Base-by-base conservation (phyloP, 2,329 filamentous ascomycete genomes). In the Arthrobotrys sphaeroides region DNA sequence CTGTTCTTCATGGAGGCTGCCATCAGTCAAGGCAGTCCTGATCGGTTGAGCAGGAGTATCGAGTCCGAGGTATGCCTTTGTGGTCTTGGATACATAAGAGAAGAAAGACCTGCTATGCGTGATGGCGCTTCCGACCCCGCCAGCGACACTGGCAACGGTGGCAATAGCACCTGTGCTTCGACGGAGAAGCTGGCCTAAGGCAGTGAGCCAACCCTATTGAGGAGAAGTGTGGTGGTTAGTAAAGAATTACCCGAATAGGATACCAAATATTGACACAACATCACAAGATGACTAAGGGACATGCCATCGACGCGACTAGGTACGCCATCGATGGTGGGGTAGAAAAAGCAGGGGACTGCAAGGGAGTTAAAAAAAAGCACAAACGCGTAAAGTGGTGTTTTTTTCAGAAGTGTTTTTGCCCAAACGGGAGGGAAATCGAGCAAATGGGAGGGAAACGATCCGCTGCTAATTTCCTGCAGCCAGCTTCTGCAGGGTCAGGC, bases 351-450 rank as follows among this genome's bases (percentile, higher is more conserved):
- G n/a, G n/a, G n/a, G n/a, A n/a, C n/a, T n/a, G n/a, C 47, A 53
- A 5, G 20, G 45, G 31, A 38, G 7, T n/a, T n/a, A 45, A 12
- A 12, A 51, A 42, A 64, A 47, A 51, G 38, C 31, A 55, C 36
- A 69, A 75, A 75, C 72, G 72, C 72, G 72, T 75, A 53, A 75
- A 75, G 64, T 60, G 49, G 28, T 38, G 55, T 68, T 40, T 69
- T 69, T 42, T n/a, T n/a, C n/a, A n/a, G n/a, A n/a, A n/a, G n/a
- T n/a, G n/a, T n/a, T n/a, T 55, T 33, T 33, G 33, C 72, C 64
- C 45, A 59, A 68, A 75, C 67, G 61, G 72, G 64, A 65, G 2
- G 7, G 31, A 7, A 12, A 33, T 3, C n/a, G n/a, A n/a, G n/a
- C n/a, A n/a, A n/a, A n/a, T n/a, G n/a, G 55, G 55, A 18, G 51